Percentiles rank a stretch among this genome's conserved stretches.
phyloP scores from a whole-genome alignment of 768 basidiomycete genomes.

The Xerocomus brunneocitrinus region DNA sequence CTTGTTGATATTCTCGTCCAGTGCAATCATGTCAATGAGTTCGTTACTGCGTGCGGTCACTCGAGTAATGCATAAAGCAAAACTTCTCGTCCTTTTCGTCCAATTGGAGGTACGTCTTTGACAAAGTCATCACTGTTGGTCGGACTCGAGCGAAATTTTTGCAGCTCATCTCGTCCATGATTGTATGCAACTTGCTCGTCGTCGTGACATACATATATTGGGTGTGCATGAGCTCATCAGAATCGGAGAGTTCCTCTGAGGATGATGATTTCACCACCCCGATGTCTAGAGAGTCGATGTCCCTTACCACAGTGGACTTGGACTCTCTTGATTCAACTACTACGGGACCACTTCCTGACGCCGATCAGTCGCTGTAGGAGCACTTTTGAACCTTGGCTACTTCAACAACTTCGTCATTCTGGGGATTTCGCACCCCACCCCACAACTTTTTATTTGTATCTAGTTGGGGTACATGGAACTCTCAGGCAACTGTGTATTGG shows the following conservation, averaged over 20 bases:
- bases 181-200: background rate
- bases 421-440: background rate
- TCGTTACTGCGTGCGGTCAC: slow-evolving; percentile 6
- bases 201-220: background rate
- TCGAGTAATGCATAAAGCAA: background rate
- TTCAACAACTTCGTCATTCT: background rate
- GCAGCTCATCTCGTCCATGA: background rate
- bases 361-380: background rate
- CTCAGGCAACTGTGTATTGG: background rate
- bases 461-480: background rate
- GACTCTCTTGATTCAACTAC: background rate
- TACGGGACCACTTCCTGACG: background rate
- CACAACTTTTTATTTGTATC: background rate
- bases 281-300: background rate
- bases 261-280: slow-evolving; percentile 10
- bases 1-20: slow-evolving; percentile 2
- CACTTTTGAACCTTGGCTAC: background rate
- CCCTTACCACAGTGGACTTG: background rate
- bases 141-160: background rate
- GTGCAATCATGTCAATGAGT: slow-evolving; percentile 9
- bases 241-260: background rate
- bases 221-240: background rate
- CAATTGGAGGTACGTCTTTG: background rate
- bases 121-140: background rate
- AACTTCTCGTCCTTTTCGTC: background rate